A percentile compares a stretch with the other conserved stretches of the same genome.
Evolutionary conservation across 345 rosid species (phyloP).

Genomic region (Citrus medica): DNA sequence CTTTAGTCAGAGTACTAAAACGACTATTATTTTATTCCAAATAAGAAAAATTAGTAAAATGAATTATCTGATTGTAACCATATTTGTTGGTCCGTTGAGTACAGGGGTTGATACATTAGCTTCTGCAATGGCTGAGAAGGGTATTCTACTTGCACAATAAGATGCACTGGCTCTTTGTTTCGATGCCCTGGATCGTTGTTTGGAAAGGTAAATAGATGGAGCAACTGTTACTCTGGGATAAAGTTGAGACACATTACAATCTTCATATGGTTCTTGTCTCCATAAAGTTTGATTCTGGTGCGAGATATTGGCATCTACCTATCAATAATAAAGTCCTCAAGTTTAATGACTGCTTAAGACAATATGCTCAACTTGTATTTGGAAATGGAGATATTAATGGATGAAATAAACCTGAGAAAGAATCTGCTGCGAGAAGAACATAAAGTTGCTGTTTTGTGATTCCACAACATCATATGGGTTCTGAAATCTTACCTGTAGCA

Average conservation of each 20-base stretch:
- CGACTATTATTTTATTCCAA: not conserved
- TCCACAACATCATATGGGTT: slow-evolving; percentile 18
- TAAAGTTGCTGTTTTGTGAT: not conserved
- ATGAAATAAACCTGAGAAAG: slow-evolving; percentile 28
- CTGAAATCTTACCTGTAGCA: slow-evolving; percentile 22
- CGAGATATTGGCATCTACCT: slow-evolving; percentile 11
- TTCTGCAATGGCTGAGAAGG: not conserved
- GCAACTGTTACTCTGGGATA: slow-evolving; percentile 18
- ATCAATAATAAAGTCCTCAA: not conserved
- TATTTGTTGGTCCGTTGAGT: slow-evolving; percentile 1
- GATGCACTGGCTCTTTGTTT: slow-evolving; percentile 1
- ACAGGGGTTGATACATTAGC: not conserved
- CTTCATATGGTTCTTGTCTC: slow-evolving; percentile 15
- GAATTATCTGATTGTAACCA: not conserved
- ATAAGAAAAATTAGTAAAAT: not conserved
- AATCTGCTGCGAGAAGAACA: slow-evolving; percentile 14
- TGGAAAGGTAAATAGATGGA: slow-evolving; percentile 20
- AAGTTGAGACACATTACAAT: slow-evolving; percentile 10
- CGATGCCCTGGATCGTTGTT: not conserved
- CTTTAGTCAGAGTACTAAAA: not conserved
- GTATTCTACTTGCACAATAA: slow-evolving; percentile 29
- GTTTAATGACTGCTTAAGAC: not conserved
- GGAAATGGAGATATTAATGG: not conserved
- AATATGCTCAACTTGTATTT: not conserved
- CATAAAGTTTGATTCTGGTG: slow-evolving; percentile 20